Evolutionary conservation across 371 early-diverging fungal genomes (phyloP), one percentile per base, ranked within the genome.

Genomic region (Dinochytrium kinnereticum): DNA sequence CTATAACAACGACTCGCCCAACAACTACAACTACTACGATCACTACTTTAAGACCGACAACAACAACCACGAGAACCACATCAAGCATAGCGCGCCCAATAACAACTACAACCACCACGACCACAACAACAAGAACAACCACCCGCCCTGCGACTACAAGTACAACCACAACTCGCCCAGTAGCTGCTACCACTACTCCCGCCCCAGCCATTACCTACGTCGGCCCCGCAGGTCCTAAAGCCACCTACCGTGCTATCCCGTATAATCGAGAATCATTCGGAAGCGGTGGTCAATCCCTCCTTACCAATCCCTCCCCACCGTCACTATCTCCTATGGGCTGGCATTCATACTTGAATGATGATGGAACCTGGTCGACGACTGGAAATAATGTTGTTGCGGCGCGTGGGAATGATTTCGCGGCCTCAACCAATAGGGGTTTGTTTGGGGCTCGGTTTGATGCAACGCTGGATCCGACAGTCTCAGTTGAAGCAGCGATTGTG

Each of bases 271-370:
- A 69, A 81, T 86, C 90, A 71, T 90, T 86, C 33, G 90, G 92
- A 50, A 81, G 87, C 73, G 88, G 31, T 5, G 34, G 64, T 37
- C 64, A 64, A 33, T 10, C 31, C 55, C 51, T 91, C 3, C 73
- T 94, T 21, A 79, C 75, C 53, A 83, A 94, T 73, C 96, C 95
- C 0, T 80, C 89, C 44, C 86, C 74, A 7, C 37, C 0, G 51
- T 26, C 44, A 78, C 82, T 28, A 75, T 75, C 24, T 83, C 85
- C 59, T 21, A 44, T 5, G 26, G 85, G 85, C 59, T 85, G 85
- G 85, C 78, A 79, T 71, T 17, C 36, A 28, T 50, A 53, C 53
- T 69, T 69, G 39, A 73, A 2, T 26, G 49, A 57, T 19, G 26
- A 65, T 17, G 68, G 71, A 68, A n/a, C 57, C 10, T 55, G 26